phyloP scores from a whole-genome alignment of 495 filamentous ascomycete genomes.

The Oidiodendron maius region DNA sequence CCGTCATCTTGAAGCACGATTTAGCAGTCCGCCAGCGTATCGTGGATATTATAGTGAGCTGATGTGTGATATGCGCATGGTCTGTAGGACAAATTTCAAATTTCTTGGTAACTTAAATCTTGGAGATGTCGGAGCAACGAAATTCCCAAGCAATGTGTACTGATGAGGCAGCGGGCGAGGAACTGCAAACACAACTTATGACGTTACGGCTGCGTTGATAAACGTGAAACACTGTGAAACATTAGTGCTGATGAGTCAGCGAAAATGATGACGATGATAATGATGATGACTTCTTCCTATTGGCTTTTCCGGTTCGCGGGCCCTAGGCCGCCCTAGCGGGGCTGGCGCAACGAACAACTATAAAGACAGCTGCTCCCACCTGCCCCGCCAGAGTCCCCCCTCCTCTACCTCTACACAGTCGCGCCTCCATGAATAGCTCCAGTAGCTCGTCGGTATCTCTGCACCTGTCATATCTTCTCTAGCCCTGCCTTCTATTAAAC shows the following conservation, averaged over 20 bases:
- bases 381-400: slow-evolving; percentile 6
- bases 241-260: too few relatives aligned
- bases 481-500: slow-evolving; percentile 5
- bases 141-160: too few relatives aligned
- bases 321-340: too few relatives aligned
- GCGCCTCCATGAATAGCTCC: not conserved
- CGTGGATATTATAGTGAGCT: slow-evolving; percentile 4
- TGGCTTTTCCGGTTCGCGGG: too few relatives aligned
- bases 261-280: too few relatives aligned
- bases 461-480: slow-evolving; percentile 9
- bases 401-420: not conserved
- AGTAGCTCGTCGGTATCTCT: slow-evolving; percentile 13
- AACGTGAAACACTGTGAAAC: too few relatives aligned
- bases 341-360: slow-evolving; percentile 23
- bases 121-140: too few relatives aligned
- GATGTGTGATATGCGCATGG: slow-evolving; percentile 4
- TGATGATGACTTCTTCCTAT: too few relatives aligned
- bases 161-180: too few relatives aligned
- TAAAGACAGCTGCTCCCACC: slow-evolving; percentile 20
- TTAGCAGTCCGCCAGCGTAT: slow-evolving; percentile 2
- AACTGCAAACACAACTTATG: too few relatives aligned
- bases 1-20: slow-evolving; percentile 9
- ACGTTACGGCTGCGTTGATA: too few relatives aligned
- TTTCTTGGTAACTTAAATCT: too few relatives aligned
- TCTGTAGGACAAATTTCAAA: slow-evolving; percentile 3